A percentile compares a stretch with the other conserved stretches of the same genome.
phyloP scores from a whole-genome alignment of 1,139 yeast species.

The Kodamaea derodonti region DNA sequence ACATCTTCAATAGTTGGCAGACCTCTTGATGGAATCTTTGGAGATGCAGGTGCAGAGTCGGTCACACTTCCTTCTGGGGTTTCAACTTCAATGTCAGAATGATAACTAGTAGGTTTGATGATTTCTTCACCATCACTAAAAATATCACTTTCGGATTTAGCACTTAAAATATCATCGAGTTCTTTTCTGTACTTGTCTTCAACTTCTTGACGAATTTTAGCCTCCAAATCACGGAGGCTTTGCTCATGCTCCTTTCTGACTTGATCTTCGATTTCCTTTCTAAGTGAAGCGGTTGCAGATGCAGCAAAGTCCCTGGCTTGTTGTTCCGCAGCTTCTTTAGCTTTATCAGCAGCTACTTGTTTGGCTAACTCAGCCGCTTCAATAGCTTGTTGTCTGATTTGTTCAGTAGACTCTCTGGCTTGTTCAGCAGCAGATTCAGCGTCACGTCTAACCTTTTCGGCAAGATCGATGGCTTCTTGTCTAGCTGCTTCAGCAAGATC shows the following conservation, averaged over 20 bases:
- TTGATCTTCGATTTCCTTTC: slow-evolving; percentile 2
- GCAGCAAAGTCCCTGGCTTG: slow-evolving; percentile 5
- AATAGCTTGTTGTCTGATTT: not conserved
- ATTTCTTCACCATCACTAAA: slow-evolving; percentile 3
- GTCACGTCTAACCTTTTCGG: slow-evolving; percentile 1
- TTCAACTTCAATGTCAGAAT: slow-evolving; percentile 1
- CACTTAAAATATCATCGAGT: slow-evolving; percentile 2
- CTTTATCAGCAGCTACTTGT: not conserved
- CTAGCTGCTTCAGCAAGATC: not conserved
- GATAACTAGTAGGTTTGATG: slow-evolving; percentile 2
- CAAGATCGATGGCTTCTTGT: slow-evolving; percentile 1
- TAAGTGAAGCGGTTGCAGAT: slow-evolving; percentile 1
- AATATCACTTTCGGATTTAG: not conserved
- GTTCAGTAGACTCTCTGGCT: slow-evolving; percentile 4
- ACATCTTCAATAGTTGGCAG: slow-evolving; percentile 39
- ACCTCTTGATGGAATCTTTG: slow-evolving; percentile 11
- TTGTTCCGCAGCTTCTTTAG: slow-evolving; percentile 1
- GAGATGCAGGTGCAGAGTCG: slow-evolving; percentile 11
- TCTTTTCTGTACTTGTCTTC: slow-evolving; percentile 10
- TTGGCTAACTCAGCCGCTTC: not conserved
- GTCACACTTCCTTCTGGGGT: slow-evolving; percentile 14
- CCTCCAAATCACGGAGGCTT: slow-evolving; percentile 3
- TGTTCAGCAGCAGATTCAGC: slow-evolving; percentile 9
- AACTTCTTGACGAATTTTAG: slow-evolving; percentile 3
- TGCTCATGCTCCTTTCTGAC: slow-evolving; percentile 6